These are phyloP conservation scores for Maudiozyma bulderi DNA, from an alignment of 805 yeast species.

Conservation along the genomic window DNA sequence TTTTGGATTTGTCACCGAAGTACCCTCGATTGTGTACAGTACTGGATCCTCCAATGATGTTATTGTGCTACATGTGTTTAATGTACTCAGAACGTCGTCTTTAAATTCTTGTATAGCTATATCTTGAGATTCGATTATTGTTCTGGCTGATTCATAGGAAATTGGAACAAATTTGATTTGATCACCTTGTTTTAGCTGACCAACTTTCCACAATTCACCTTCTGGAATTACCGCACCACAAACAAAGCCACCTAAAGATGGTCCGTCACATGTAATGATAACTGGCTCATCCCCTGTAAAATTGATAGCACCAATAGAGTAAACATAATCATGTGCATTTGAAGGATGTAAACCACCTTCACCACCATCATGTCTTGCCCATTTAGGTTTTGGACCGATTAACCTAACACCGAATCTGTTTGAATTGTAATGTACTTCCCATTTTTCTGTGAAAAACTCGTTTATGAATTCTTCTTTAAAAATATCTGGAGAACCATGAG, in stretches of 20 bases:
- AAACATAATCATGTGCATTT: constrained; percentile 96
- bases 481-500: constrained; percentile 96
- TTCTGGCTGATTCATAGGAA: constrained; percentile 55
- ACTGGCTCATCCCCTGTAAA: constrained; percentile 99
- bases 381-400: constrained; percentile 89
- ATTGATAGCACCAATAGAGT: constrained; percentile 91
- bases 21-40: constrained; percentile 41
- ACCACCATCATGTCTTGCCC: constrained; percentile 97
- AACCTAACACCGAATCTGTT: constrained; percentile 93
- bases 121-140: constrained; percentile 55
- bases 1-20: constrained; percentile 45
- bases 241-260: constrained; percentile 94
- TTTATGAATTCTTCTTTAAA: constrained; percentile 66
- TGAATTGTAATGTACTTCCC: constrained; percentile 97
- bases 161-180: constrained; percentile 71
- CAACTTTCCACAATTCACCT: constrained; percentile 97
- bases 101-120: constrained; percentile 32
- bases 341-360: constrained; percentile 98
- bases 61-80: constrained; percentile 28
- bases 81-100: constrained; percentile 12
- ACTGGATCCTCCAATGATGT: constrained; percentile 60
- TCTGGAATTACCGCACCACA: constrained; percentile 94
- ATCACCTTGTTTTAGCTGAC: constrained; percentile 96
- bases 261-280: constrained; percentile 93
- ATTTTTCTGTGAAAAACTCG: constrained; percentile 64